Conservation (phyloP, 129 eudicot species). For the Dittrichia graveolens region DNA sequence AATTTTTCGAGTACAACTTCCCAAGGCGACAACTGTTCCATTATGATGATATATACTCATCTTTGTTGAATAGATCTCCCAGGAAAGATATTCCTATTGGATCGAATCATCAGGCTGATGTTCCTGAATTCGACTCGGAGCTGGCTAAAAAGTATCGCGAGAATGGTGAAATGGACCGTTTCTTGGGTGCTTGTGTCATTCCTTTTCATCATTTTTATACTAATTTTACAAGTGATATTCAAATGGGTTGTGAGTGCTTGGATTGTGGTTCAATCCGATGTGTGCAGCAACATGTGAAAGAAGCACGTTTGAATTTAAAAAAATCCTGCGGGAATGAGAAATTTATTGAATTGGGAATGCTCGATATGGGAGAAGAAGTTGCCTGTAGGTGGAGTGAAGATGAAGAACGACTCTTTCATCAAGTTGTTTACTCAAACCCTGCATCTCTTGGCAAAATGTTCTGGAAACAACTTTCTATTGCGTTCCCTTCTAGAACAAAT, state of each 20-base stretch:
- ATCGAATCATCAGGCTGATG: conserved; percentile 58
- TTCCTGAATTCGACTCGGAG: conserved; percentile 48
- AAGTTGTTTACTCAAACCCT: conserved; percentile 53
- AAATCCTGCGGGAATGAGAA: conserved; percentile 40
- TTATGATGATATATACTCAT: conserved; percentile 49
- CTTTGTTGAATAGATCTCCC: conserved; percentile 48
- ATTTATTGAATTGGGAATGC: conserved; percentile 52
- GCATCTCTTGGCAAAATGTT: conserved; percentile 42
- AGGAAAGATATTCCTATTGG: conserved; percentile 61
- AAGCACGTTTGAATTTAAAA: conserved; percentile 50
- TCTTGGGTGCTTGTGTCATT: conserved; percentile 47
- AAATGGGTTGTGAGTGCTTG: conserved; percentile 41
- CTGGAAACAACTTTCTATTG: conserved; percentile 47
- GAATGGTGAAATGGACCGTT: conserved; percentile 14
- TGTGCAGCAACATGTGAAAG: conserved; percentile 62
- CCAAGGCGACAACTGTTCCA: conserved; percentile 42
- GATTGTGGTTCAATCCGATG: conserved; percentile 64
- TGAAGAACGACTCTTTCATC: conserved; percentile 53
- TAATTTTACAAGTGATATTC: conserved; percentile 22
- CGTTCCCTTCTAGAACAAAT: conserved; percentile 46
- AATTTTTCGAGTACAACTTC: conserved; percentile 32
- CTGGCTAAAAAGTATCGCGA: conserved; percentile 13
- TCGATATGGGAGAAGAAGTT: conserved; percentile 69
- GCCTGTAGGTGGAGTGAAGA: conserved; percentile 51
- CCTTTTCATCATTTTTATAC: background rate